These are phyloP conservation scores for Lagenidium giganteum DNA, from an alignment of 352 stramenopile species.

Conservation along the genomic window DNA sequence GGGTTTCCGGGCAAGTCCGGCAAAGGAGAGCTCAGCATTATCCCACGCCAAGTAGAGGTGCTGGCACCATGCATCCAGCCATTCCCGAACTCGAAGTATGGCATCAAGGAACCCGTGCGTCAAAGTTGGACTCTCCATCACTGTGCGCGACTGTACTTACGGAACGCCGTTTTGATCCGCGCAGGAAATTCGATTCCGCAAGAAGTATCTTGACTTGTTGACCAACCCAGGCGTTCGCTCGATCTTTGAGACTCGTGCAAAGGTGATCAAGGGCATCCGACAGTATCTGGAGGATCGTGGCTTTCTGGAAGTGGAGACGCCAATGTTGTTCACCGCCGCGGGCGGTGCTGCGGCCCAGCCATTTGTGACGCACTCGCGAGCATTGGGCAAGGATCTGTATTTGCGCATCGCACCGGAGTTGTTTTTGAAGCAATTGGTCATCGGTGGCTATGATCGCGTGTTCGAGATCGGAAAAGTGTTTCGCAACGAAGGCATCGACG, in stretches of 20 bases:
- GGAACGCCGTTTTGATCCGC: conserved; percentile 19
- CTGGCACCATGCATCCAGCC: conserved; percentile 93
- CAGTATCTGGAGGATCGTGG: conserved; percentile 63
- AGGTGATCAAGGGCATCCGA: conserved; percentile 64
- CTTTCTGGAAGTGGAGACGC: conserved; percentile 94
- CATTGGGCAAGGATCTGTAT: conserved; percentile 94
- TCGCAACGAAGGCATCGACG: conserved; percentile 97
- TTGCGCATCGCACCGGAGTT: conserved; percentile 97
- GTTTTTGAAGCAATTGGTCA: conserved; percentile 96
- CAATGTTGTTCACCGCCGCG: conserved; percentile 98
- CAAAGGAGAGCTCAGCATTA: conserved; percentile 82
- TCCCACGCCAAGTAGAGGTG: conserved; percentile 84
- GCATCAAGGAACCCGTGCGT: conserved; percentile 82
- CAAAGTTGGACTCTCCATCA: no score
- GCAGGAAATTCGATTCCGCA: conserved; percentile 97
- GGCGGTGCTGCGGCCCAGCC: conserved; percentile 96
- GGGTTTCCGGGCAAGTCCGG: conserved; percentile 78
- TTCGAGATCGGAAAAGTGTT: conserved; percentile 99
- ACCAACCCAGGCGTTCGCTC: conserved; percentile 91
- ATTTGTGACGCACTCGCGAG: conserved; percentile 98
- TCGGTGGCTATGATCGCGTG: conserved; percentile 96
- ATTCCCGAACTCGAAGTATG: conserved; percentile 92
- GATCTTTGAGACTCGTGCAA: conserved; percentile 92
- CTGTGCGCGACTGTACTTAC: neutral
- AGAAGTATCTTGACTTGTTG: conserved; percentile 99